Evolutionary conservation across 2,329 filamentous ascomycete genomes (phyloP), one percentile per base, ranked within the genome.

Genomic region (Penicillium sp.): DNA sequence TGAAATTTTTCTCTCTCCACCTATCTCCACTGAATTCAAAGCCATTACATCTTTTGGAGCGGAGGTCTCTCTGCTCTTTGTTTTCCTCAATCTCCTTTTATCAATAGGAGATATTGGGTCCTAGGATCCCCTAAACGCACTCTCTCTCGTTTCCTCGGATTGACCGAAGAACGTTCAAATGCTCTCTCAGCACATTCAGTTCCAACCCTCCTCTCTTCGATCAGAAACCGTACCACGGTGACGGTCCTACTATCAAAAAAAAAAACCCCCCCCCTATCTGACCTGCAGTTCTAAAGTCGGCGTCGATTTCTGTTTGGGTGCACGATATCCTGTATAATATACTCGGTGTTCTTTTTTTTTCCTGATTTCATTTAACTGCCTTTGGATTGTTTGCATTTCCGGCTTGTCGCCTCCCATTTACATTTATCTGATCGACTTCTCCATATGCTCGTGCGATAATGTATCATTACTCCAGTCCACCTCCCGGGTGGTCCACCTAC

Each of bases 401-500:
- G 50, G 39, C 49, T 52, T 33, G 27, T 42, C 19, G 27, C 31
- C 31, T 53, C 29, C 27, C 36, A 33, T 48, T 50, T 57, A 53
- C 55, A 53, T 56, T 19, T 42, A 44, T 49, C 41, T 57, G 62
- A 60, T 53, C 57, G 42, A 59, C 62, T 55, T 54, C 51, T 65
- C 59, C 38, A 56, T 48, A 75, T 75, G 72, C 71, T 66, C 66
- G 53, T 60, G 66, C 67, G 67, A 76, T 75, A 75, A 79, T 79
- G 77, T 78, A 78, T 72, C 77, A 78, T 65, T 78, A 78, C 63
- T 68, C 75, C 62, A 71, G 71, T 70, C 79, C 79, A 68, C 77
- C 79, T 44, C 77, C 76, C 53, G 77, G 77, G 70, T 82, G 79
- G 73, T 75, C 77, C 61, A 66, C 72, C 56, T 80, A 78, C 73